phyloP scores from a whole-genome alignment of 2,329 filamentous ascomycete species.

The Blastomyces percursus region DNA sequence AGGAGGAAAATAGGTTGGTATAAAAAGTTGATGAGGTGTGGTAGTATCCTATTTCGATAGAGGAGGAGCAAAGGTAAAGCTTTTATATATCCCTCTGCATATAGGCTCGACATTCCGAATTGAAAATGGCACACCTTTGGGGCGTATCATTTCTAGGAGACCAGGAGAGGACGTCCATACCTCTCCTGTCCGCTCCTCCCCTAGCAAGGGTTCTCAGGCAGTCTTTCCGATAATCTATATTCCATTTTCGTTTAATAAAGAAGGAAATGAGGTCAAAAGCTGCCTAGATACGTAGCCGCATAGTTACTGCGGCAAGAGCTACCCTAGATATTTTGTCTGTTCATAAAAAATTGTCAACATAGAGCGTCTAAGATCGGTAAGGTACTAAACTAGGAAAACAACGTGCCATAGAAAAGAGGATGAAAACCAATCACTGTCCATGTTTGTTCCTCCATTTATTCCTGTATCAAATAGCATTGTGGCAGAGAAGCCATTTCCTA shows the following conservation, averaged over 20 bases:
- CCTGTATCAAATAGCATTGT: background rate
- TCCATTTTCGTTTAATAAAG: background rate
- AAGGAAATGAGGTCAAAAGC: background rate
- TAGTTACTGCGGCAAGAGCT: background rate
- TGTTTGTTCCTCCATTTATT: too few species aligned
- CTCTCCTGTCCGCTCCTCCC: background rate
- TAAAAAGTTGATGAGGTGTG: too few species aligned
- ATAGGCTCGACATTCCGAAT: background rate
- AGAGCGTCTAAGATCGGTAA: too few species aligned
- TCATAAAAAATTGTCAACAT: background rate
- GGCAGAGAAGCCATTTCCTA: background rate
- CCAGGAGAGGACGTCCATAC: background rate
- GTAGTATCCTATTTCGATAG: too few species aligned
- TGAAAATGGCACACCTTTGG: background rate
- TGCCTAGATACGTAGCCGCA: background rate
- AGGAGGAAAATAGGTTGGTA: too few species aligned
- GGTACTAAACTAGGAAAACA: too few species aligned
- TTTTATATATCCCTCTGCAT: background rate
- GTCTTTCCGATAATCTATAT: background rate
- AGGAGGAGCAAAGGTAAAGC: background rate
- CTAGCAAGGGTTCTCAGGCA: background rate
- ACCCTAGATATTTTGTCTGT: background rate
- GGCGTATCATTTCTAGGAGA: background rate
- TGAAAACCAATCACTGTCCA: background rate
- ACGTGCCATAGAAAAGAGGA: background rate